Evolutionary conservation across 257 asterid genomes (phyloP), one percentile per base, ranked within the genome.

Genomic region (Verbascum thapsus): DNA sequence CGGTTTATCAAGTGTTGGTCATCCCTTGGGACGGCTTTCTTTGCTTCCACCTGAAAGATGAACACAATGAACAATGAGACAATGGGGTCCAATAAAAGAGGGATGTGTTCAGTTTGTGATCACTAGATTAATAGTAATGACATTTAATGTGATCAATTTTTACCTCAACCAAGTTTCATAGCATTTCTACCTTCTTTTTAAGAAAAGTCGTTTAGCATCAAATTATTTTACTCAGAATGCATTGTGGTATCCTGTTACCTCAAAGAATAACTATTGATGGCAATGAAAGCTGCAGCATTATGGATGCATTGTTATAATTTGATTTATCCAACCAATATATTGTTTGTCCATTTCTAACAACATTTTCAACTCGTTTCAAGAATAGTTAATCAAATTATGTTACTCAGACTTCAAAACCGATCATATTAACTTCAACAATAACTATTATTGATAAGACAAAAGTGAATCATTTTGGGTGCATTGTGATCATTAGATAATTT

Each of bases 21-120:
- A 57, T 85, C 96, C 71, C 95, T 85, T 3, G 97, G 97, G 68
- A 90, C 97, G 66, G 95, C 96, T 62, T 87, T 87, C 85, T 87
- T 87, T 55, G 97, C 97, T 76, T 87, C 96, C 61, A 90, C 98
- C 98, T 76, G 76, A 55, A 72, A 61, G 40, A 22, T 8, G 52
- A 48, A 54, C 35, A 44, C 42, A 60, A 49, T 37, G 30, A 53
- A 48, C 5, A 26, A 17, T 10, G 10, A 11, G 17, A 12, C 10
- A 55, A 58, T 17, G 38, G 45, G 65, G 53, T 44, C 41, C 20
- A 39, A 51, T 17, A 1, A 44, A 61, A 61, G 26, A 30, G n/a
- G 58, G 20, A 38, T 22, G 10, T 15, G 18, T 17, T 45, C 11
- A 11, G n/a, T n/a, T 63, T 12, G 32, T 38, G 51, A 4, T n/a